Conservation (phyloP, 2,329 filamentous ascomycete species). For the Aspergillus ochraceus region DNA sequence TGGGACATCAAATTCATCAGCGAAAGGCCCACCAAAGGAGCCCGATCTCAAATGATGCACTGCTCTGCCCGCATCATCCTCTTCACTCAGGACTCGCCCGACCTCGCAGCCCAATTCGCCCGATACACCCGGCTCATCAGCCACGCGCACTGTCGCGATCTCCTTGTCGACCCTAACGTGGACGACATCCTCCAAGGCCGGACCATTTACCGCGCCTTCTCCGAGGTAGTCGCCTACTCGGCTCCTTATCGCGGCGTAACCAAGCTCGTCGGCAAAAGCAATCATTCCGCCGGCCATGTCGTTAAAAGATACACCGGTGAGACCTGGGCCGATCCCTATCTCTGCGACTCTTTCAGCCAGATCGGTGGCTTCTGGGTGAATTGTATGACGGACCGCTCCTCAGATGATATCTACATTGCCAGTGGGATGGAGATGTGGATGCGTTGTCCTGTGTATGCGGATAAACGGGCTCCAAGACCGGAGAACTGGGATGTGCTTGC, state of each 20-base stretch:
- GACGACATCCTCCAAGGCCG: constrained; percentile 25
- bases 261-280: constrained; percentile 21
- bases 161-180: constrained; percentile 19
- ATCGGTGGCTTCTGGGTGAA: constrained; percentile 42
- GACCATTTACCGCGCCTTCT: constrained; percentile 19
- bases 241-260: constrained; percentile 15
- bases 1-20: constrained; percentile 16
- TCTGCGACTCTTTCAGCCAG: constrained; percentile 34
- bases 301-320: constrained; percentile 13
- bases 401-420: constrained; percentile 32
- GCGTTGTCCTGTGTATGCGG: constrained; percentile 23
- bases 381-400: constrained; percentile 30
- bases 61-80: constrained; percentile 13
- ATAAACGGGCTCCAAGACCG: constrained; percentile 4
- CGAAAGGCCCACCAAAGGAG: background rate
- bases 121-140: constrained; percentile 16
- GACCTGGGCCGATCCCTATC: constrained; percentile 28
- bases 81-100: background rate
- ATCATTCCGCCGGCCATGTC: constrained; percentile 25
- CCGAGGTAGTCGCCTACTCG: constrained; percentile 21
- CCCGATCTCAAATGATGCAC: constrained; percentile 10
- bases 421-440: constrained; percentile 31
- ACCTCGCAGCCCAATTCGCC: constrained; percentile 12
- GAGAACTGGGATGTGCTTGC: constrained; percentile 30
- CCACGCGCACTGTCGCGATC: constrained; percentile 13